Evolutionary conservation across 148 eudicot genomes (phyloP).

Genomic region (Rhododendron kiyosumense): DNA sequence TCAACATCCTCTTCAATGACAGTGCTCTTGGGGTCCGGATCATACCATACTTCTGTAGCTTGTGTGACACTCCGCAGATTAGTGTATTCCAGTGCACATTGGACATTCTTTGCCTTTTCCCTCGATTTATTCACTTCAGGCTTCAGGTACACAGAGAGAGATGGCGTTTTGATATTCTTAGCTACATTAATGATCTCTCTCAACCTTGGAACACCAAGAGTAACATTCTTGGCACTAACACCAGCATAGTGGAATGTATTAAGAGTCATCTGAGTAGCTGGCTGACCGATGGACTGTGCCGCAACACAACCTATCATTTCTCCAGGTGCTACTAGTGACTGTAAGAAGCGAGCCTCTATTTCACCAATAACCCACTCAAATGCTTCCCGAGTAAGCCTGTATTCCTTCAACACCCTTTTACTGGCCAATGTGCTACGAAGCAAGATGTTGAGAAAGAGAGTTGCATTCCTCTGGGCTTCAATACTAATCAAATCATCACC

Average conservation of each 20-base stretch:
- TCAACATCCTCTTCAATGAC: conserved; percentile 86
- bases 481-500: conserved; percentile 82
- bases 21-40: conserved; percentile 92
- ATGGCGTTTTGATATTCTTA: conserved; percentile 96
- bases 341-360: conserved; percentile 90
- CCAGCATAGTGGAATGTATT: conserved; percentile 99
- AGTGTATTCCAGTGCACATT: conserved; percentile 88
- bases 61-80: conserved; percentile 94
- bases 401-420: conserved; percentile 86
- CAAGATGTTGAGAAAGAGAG: conserved; percentile 79
- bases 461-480: conserved; percentile 97
- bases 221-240: conserved; percentile 99
- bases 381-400: conserved; percentile 84
- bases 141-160: conserved; percentile 81
- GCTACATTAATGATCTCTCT: conserved; percentile 97
- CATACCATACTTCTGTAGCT: conserved; percentile 99
- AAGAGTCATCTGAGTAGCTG: conserved; percentile 97
- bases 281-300: conserved; percentile 98
- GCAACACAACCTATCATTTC: conserved; percentile 99
- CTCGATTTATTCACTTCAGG: conserved; percentile 68
- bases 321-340: conserved; percentile 95
- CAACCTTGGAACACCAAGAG: conserved; percentile 96
- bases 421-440: conserved; percentile 90
- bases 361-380: conserved; percentile 98
- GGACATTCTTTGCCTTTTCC: conserved; percentile 86